Evolutionary conservation across 306 rosid genomes (phyloP).

Genomic region (Ormosia emarginata): DNA sequence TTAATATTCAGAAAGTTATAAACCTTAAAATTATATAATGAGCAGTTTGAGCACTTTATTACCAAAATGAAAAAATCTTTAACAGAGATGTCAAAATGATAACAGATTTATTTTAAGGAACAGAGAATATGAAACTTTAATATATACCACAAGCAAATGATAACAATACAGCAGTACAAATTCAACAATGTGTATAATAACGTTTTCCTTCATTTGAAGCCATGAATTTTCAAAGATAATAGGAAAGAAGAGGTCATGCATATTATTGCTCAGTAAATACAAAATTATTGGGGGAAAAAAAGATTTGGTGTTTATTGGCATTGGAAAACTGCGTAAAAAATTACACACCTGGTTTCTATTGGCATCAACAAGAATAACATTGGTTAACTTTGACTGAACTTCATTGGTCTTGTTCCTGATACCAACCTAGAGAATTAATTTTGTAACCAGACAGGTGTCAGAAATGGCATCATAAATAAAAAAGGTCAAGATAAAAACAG

Average conservation of each 20-base stretch:
- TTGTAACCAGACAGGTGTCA: slow-evolving; percentile 20
- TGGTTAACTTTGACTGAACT: slow-evolving; percentile 76
- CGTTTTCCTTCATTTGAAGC: neutral
- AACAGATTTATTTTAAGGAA: neutral
- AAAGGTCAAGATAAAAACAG: slow-evolving; percentile 5
- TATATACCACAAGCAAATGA: neutral
- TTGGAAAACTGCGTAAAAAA: slow-evolving; percentile 17
- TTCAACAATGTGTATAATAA: neutral
- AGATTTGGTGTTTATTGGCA: neutral
- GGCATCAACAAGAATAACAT: slow-evolving; percentile 66
- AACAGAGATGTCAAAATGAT: neutral
- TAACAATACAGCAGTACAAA: neutral
- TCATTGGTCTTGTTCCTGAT: slow-evolving; percentile 79
- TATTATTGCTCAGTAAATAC: neutral
- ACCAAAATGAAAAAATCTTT: neutral
- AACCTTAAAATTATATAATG: neutral
- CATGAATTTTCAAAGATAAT: neutral
- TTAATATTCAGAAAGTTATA: neutral
- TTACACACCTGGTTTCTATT: slow-evolving; percentile 81
- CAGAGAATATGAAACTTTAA: neutral
- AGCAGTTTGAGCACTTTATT: neutral
- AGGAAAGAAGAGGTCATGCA: neutral
- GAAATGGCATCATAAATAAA: neutral
- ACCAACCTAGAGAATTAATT: slow-evolving; percentile 62
- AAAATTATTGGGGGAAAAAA: neutral